These are phyloP conservation scores for Colletotrichum chlorophyti DNA, from an alignment of 2,329 filamentous ascomycete species.

Conservation along the genomic window DNA sequence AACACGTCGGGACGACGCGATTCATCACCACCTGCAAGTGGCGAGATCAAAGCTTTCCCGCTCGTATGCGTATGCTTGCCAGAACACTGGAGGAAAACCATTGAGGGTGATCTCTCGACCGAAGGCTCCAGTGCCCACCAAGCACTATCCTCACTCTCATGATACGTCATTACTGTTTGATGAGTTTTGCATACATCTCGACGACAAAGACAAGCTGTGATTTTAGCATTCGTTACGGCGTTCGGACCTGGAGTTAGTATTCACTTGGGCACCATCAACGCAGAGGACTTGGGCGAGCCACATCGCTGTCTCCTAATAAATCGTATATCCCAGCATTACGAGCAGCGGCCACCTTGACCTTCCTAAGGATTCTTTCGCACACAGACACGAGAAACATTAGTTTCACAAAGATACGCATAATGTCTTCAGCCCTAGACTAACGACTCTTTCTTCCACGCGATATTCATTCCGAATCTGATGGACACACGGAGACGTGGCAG, in stretches of 20 bases:
- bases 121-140: conserved; percentile 59
- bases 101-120: conserved; percentile 83
- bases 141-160: conserved; percentile 35
- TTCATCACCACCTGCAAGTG: conserved; percentile 68
- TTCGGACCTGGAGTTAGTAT: conserved; percentile 36
- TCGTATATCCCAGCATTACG: conserved; percentile 10
- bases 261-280: conserved; percentile 8
- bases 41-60: conserved; percentile 97
- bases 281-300: background rate
- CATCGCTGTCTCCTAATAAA: conserved; percentile 7
- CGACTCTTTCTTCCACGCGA: conserved; percentile 33
- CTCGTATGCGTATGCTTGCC: conserved; percentile 95
- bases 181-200: conserved; percentile 32
- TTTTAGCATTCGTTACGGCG: conserved; percentile 46
- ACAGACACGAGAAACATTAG: conserved; percentile 39
- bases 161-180: conserved; percentile 32
- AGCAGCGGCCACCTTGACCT: conserved; percentile 15
- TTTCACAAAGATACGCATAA: conserved; percentile 43
- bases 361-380: conserved; percentile 30
- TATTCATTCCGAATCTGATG: conserved; percentile 31
- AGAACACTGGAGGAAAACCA: conserved; percentile 95
- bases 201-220: conserved; percentile 30
- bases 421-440: conserved; percentile 39
- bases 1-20: conserved; percentile 72
- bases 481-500: conserved; percentile 3